Evolutionary conservation across 768 basidiomycete genomes (phyloP).

Genomic region (Agaricus blazei): DNA sequence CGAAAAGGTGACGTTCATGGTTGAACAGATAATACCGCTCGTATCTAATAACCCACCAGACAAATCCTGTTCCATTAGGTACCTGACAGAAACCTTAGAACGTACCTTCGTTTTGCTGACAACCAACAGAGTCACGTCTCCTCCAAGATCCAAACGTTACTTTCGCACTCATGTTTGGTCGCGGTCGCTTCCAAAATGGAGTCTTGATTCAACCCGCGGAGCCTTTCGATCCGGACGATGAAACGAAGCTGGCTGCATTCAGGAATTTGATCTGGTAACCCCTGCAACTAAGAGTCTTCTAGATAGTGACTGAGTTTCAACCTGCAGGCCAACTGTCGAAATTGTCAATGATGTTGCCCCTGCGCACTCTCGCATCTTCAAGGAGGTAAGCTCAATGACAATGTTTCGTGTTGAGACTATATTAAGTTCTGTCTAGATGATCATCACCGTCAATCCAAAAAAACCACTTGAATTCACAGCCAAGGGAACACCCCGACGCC

Average conservation of each 20-base stretch:
- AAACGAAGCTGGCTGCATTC: slow-evolving; percentile 23
- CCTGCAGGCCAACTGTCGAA: slow-evolving; percentile 32
- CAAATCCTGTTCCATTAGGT: slow-evolving; percentile 8
- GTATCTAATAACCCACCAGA: background rate
- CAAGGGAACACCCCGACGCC: slow-evolving; percentile 28
- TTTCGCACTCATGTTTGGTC: slow-evolving; percentile 33
- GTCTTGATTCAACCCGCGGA: slow-evolving; percentile 32
- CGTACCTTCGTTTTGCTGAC: background rate
- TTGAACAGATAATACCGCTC: background rate
- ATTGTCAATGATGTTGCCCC: slow-evolving; percentile 23
- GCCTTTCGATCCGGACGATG: slow-evolving; percentile 26
- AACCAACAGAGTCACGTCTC: slow-evolving; percentile 21
- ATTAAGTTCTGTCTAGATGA: slow-evolving; percentile 29
- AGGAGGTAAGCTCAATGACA: slow-evolving; percentile 25
- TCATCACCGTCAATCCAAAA: slow-evolving; percentile 26
- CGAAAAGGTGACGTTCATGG: slow-evolving; percentile 23
- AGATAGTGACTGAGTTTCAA: background rate
- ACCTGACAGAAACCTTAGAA: background rate
- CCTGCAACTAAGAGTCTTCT: background rate
- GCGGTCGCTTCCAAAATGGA: slow-evolving; percentile 33
- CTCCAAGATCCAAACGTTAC: slow-evolving; percentile 25
- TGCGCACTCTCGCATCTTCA: slow-evolving; percentile 37
- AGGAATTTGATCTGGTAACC: slow-evolving; percentile 15
- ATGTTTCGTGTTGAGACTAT: background rate
- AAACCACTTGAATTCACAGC: slow-evolving; percentile 29